Percentiles rank a stretch among this genome's conserved stretches.
phyloP scores from a whole-genome alignment of 108 stramenopile species.

The Skeletonema menzelii region DNA sequence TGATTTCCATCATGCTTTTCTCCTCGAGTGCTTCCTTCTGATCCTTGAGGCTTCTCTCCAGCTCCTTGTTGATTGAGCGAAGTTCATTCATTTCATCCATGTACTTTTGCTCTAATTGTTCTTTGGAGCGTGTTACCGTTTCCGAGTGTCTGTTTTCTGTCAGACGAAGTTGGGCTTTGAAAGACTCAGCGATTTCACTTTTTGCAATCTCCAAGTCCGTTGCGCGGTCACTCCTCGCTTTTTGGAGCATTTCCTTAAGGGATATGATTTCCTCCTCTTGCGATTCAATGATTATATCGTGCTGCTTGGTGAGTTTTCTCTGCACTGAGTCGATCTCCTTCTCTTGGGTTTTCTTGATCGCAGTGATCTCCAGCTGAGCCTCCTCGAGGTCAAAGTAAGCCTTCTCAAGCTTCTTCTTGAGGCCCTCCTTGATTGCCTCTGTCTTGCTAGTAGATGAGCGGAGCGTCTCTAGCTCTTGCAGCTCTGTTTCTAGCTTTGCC shows the following conservation, averaged over 20 bases:
- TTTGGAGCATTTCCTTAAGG: conserved; percentile 16
- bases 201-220: conserved; percentile 22
- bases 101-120: conserved; percentile 22
- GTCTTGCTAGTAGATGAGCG: conserved; percentile 12
- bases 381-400: conserved; percentile 39
- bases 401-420: conserved; percentile 37
- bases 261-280: conserved; percentile 28
- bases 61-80: conserved; percentile 17
- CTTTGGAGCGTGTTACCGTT: conserved; percentile 19
- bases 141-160: conserved; percentile 33
- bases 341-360: conserved; percentile 18
- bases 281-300: conserved; percentile 20
- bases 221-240: conserved; percentile 13
- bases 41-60: conserved; percentile 20
- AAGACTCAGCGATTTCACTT: conserved; percentile 44
- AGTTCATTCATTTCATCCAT: conserved; percentile 30
- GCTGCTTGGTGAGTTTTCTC: conserved; percentile 13
- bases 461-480: conserved; percentile 22
- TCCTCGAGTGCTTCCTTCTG: conserved; percentile 29
- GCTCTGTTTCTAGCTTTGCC: conserved; percentile 1
- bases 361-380: conserved; percentile 24
- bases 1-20: conserved; percentile 38
- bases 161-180: conserved; percentile 31
- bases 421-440: conserved; percentile 33
- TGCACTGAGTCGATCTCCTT: conserved; percentile 14